Base-by-base conservation (phyloP, 176 grass and related monocot species). In the Oryza australiensis region DNA sequence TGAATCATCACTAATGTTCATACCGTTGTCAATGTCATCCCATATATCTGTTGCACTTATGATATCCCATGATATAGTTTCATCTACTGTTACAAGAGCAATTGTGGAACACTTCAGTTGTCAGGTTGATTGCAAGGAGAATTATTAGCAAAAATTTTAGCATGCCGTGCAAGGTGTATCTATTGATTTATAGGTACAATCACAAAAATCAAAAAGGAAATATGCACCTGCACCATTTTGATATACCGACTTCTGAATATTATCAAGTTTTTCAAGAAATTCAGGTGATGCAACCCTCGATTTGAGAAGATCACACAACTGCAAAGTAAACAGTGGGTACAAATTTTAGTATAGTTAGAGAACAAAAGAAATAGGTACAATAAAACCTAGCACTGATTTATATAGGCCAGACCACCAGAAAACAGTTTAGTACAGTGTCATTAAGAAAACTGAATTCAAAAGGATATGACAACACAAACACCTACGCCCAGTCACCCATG, bases 271-370 rank as follows among this genome's bases (percentile, higher is more conserved):
- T 62, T 99, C 87, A 7, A 99, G 83, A 87, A 99, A 99, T 14
- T 95, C 90, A 71, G 93, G 87, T 22, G 96, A 99, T 76, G 95
- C 89, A 77, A 99, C 91, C 87, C 86, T 99, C 2, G 93, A 94
- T 84, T 95, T 91, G 22, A 99, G 91, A 81, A 95, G 85, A 89
- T 95, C 87, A 48, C 91, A 93, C 29, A 97, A 70, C 94, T 97
- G 88, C 73, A 79, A 42, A 80, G 26, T 35, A 29, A 40, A 73
- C 7, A 28, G 29, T 33, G 14, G 13, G 20, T 49, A 23, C 1
- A 77, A 32, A 28, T 26, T 33, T 88, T 77, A 82, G 45, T 12
- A 55, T 9, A 20, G 12, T 12, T 48, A 30, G 5, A 7, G 27
- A 62, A 11, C 59, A 86, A 16, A 73, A 63, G 9, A 24, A n/a